Conservation (phyloP, 2,329 filamentous ascomycete species). For the Mycocentrospora acerina region DNA sequence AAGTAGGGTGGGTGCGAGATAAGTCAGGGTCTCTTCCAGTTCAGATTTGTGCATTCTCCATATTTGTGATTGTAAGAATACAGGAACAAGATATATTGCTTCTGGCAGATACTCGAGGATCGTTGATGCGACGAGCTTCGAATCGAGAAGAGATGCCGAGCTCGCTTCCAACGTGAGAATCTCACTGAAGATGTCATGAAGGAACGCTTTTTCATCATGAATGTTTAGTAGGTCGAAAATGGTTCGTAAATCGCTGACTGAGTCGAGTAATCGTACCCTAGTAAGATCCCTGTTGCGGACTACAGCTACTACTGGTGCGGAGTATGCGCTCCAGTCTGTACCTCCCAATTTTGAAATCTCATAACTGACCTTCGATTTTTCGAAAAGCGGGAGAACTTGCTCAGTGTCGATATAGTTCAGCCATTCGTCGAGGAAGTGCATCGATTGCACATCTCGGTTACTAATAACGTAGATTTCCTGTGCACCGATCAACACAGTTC, state of each 20-base stretch:
- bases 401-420: conserved; percentile 44
- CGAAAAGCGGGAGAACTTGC: conserved; percentile 42
- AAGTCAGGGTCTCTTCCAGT: conserved; percentile 14
- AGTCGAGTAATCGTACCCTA: conserved; percentile 11
- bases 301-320: conserved; percentile 15
- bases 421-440: conserved; percentile 45
- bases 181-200: conserved; percentile 16
- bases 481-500: conserved; percentile 5
- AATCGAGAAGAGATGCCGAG: conserved; percentile 2
- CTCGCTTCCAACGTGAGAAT: conserved; percentile 10
- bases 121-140: conserved; percentile 6
- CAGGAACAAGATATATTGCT: conserved; percentile 16
- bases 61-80: conserved; percentile 16
- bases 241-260: conserved; percentile 14
- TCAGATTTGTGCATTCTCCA: conserved; percentile 17
- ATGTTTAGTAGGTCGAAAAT: conserved; percentile 21
- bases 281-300: conserved; percentile 22
- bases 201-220: conserved; percentile 15
- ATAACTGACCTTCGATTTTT: conserved; percentile 37
- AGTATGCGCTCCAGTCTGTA: conserved; percentile 25
- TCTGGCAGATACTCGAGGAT: conserved; percentile 16
- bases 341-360: conserved; percentile 27
- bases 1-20: conserved; percentile 15
- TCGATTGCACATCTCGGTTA: conserved; percentile 43
- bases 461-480: conserved; percentile 49